These are phyloP conservation scores for Hypericum perforatum DNA, from an alignment of 345 rosid species.

Conservation along the genomic window DNA sequence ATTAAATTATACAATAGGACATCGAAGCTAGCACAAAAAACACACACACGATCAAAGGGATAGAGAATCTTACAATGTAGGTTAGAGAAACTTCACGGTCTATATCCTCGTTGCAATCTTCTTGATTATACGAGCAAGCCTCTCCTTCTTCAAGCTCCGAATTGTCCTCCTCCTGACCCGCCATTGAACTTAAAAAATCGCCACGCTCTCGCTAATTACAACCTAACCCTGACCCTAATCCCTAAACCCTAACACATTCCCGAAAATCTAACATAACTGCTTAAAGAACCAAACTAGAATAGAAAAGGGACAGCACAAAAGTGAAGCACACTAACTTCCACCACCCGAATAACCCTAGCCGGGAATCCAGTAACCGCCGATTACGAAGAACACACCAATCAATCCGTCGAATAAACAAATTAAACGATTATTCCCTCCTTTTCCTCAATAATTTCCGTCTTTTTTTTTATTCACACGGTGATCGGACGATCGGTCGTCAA, in stretches of 20 bases:
- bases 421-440: no score
- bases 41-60: constrained; percentile 6
- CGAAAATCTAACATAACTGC: constrained; percentile 54
- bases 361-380: no score
- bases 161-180: constrained; percentile 33
- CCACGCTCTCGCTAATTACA: constrained; percentile 8
- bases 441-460: no score
- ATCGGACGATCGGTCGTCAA: no score
- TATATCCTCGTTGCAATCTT: constrained; percentile 22
- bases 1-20: not conserved
- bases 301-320: not conserved
- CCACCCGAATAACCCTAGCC: no score
- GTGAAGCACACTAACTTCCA: no score
- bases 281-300: not conserved
- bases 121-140: constrained; percentile 24
- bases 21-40: not conserved
- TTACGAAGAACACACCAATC: no score
- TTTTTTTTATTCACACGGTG: no score
- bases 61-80: constrained; percentile 57
- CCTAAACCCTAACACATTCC: constrained; percentile 24
- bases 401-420: no score
- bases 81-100: constrained; percentile 58
- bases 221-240: constrained; percentile 9
- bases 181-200: constrained; percentile 5
- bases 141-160: constrained; percentile 77